A percentile compares a stretch with the other conserved stretches of the same genome.
phyloP scores from a whole-genome alignment of 129 eudicot genomes.

The Daucus carota region DH1_v3.0 NC_030386.2:32820001-32820500 shows the following conservation, averaged over 20 bases:
- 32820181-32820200: constrained; percentile 42
- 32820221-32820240: constrained; percentile 53
- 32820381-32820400: constrained; percentile 75
- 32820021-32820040: background rate
- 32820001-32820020: background rate
- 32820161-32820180: constrained; percentile 21
- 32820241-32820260: constrained; percentile 43
- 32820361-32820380: constrained; percentile 77
- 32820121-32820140: constrained; percentile 7
- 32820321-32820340: background rate
- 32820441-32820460: constrained; percentile 34
- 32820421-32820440: constrained; percentile 83
- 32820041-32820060: background rate
- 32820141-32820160: constrained; percentile 35
- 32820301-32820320: background rate
- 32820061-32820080: background rate
- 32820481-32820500: constrained; percentile 1
- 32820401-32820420: constrained; percentile 70
- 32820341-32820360: constrained; percentile 2
- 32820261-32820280: constrained; percentile 46
- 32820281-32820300: constrained; percentile 20
- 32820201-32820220: constrained; percentile 39
- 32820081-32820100: background rate
- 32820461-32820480: constrained; percentile 9
- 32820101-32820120: background rate